Evolutionary conservation across 768 basidiomycete genomes (phyloP), one percentile per base, ranked within the genome.

Genomic region (Psilocybe azurescens): DNA sequence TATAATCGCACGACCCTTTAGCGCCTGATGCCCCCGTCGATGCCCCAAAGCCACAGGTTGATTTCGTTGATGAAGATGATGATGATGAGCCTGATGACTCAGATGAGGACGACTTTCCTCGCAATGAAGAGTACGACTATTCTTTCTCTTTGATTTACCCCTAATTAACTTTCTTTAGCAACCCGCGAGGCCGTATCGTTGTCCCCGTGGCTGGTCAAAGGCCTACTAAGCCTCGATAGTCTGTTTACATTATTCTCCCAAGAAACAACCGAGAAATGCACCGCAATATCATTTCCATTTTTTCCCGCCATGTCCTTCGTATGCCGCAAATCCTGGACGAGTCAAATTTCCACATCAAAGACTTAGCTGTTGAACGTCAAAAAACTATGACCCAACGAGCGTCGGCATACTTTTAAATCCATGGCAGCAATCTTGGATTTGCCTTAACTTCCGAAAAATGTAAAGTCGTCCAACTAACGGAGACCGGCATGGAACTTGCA

Each of bases 131-230:
- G 66, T 64, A 62, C 33, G 64, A 0, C 41, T 2, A n/a, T 3
- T 2, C 28, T 52, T 50, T 38, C 11, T 6, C 16, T 13, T 33
- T 2, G 33, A 10, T n/a, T n/a, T n/a, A n/a, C n/a, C n/a, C n/a
- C n/a, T n/a, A n/a, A n/a, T n/a, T n/a, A n/a, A n/a, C n/a, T n/a
- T n/a, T n/a, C n/a, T n/a, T n/a, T n/a, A n/a, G n/a, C n/a, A n/a
- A n/a, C n/a, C 53, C 60, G 9, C 60, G 64, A 14, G 68, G 68
- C 3, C 53, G 59, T 11, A 49, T 67, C 0, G 53, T 52, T 5
- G 63, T 56, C 7, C 66, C 66, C n/a, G 68, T 69, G 3, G 46
- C 60, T 11, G 60, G 60, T 16, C 54, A 56, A 20, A 61, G 56
- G 47, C 60, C 61, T 7, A 56, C 61, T n/a, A 53, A 29, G 32